Evolutionary conservation across 2,329 filamentous ascomycete species (phyloP).

Genomic region (Zymoseptoria ardabiliae): DNA sequence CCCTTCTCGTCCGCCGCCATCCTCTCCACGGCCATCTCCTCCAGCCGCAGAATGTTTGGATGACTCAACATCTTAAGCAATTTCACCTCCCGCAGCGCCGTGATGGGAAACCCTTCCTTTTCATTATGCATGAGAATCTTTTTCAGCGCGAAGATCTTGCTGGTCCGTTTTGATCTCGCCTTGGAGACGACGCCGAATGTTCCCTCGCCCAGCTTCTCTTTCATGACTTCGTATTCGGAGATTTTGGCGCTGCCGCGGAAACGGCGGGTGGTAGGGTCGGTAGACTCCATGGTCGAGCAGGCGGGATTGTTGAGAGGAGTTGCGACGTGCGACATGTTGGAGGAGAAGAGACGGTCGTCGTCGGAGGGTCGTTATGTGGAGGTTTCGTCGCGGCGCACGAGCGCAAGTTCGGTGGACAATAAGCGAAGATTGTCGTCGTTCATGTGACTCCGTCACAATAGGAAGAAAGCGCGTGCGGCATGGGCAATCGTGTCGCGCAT

Average conservation of each 20-base stretch:
- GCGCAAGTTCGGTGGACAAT: not conserved
- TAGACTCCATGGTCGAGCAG: slow-evolving; percentile 21
- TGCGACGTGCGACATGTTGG: slow-evolving; percentile 41
- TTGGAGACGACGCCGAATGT: slow-evolving; percentile 97
- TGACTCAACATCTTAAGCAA: slow-evolving; percentile 92
- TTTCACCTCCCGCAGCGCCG: slow-evolving; percentile 93
- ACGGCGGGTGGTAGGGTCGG: slow-evolving; percentile 46
- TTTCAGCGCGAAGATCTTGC: slow-evolving; percentile 77
- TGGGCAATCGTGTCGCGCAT: slow-evolving; percentile 4
- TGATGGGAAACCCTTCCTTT: slow-evolving; percentile 99
- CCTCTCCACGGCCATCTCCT: slow-evolving; percentile 93
- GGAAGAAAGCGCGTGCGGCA: not conserved
- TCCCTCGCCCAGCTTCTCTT: slow-evolving; percentile 77
- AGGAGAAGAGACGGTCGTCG: not conserved
- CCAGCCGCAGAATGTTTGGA: slow-evolving; percentile 74
- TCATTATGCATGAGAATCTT: slow-evolving; percentile 99
- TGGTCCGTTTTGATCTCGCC: slow-evolving; percentile 67
- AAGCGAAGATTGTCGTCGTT: not conserved
- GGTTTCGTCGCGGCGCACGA: not conserved
- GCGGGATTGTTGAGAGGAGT: slow-evolving; percentile 27
- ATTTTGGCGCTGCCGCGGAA: slow-evolving; percentile 84
- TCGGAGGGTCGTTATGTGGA: not conserved
- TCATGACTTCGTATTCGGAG: slow-evolving; percentile 67
- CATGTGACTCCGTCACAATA: not conserved
- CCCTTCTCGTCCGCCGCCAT: slow-evolving; percentile 42